Percentiles rank a stretch among this genome's conserved stretches.
These are phyloP conservation scores for Lachancea sp. DNA, from an alignment of 805 yeast species.

Conservation along the genomic window DNA sequence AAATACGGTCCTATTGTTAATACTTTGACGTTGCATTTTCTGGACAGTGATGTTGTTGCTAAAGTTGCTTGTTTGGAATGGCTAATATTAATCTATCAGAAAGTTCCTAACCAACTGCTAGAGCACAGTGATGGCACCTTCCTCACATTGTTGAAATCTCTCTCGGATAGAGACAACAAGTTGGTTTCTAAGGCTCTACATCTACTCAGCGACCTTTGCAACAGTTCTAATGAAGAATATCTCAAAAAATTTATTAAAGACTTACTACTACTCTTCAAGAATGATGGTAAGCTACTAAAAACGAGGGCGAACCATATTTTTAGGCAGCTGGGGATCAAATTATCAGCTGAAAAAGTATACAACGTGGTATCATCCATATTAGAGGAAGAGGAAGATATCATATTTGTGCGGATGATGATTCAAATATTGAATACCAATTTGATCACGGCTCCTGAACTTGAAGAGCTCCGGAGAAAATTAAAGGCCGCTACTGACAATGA, in stretches of 20 bases:
- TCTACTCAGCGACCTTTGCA: constrained; percentile 27
- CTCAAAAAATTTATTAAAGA: constrained; percentile 71
- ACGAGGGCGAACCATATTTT: constrained; percentile 76
- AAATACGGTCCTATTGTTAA: constrained; percentile 53
- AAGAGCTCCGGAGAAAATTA: constrained; percentile 60
- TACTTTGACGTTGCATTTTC: constrained; percentile 63
- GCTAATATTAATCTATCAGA: constrained; percentile 74
- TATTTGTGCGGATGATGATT: constrained; percentile 72
- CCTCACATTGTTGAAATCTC: constrained; percentile 68
- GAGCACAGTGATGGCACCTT: constrained; percentile 59
- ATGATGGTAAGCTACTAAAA: constrained; percentile 60
- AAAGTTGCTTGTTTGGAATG: constrained; percentile 83
- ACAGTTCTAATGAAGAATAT: constrained; percentile 54
- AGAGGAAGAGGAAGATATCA: constrained; percentile 50
- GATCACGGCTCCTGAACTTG: constrained; percentile 77
- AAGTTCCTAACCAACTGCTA: constrained; percentile 52
- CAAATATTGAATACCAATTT: constrained; percentile 83
- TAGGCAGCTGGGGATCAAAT: constrained; percentile 71
- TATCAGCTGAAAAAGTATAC: constrained; percentile 79
- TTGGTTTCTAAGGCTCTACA: constrained; percentile 28
- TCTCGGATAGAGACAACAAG: constrained; percentile 43
- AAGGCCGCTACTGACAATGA: constrained; percentile 62
- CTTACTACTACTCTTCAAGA: constrained; percentile 60
- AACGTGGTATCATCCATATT: constrained; percentile 73
- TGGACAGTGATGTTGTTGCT: constrained; percentile 72